Evolutionary conservation across 306 rosid genomes (phyloP), one percentile per base, ranked within the genome.

Genomic region (Medicago lupulina): DNA sequence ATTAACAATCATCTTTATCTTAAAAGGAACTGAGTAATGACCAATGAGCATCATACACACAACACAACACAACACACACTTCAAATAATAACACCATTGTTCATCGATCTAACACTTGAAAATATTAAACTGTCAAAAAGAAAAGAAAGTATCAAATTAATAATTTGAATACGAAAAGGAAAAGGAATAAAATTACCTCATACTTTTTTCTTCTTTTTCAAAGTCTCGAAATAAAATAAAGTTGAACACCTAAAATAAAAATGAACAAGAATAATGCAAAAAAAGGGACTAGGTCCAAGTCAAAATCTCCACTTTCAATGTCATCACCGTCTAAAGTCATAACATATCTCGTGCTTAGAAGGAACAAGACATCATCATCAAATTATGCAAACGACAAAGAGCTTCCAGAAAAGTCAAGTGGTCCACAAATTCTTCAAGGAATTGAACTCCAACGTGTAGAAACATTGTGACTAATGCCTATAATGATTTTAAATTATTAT

Each of bases 301-400:
- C 67, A 61, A 61, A 61, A 61, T 16, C 15, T 61, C 2, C 17
- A 61, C 11, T 61, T 61, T 61, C 39, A 60, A 4, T 25, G 9
- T 59, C 65, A 59, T 28, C 16, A 59, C 65, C 38, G 17, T 59
- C 65, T 60, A 60, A 60, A 60, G 66, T 60, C 40, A 7, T 60
- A 60, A 60, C 39, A 23, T 18, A 59, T 59, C 10, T 59, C 16
- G 11, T 60, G 66, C 17, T 60, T 28, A 8, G 40, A 61, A 31
- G 41, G 2, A 61, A 31, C 43, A 28, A 12, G 65, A 10, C 34
- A 58, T 7, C 57, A 50, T 58, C 15, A 58, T 58, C 9, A 21
- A 21, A 10, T 23, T 25, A 21, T 57, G 15, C 15, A 0, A 57
- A 57, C 34, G 62, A 15, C n/a, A 1, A 57, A 55, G n/a, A 2